Evolutionary conservation across 1,284 basidiomycete species (phyloP), one percentile per base, ranked within the genome.

Genomic region (Malassezia japonica): DNA sequence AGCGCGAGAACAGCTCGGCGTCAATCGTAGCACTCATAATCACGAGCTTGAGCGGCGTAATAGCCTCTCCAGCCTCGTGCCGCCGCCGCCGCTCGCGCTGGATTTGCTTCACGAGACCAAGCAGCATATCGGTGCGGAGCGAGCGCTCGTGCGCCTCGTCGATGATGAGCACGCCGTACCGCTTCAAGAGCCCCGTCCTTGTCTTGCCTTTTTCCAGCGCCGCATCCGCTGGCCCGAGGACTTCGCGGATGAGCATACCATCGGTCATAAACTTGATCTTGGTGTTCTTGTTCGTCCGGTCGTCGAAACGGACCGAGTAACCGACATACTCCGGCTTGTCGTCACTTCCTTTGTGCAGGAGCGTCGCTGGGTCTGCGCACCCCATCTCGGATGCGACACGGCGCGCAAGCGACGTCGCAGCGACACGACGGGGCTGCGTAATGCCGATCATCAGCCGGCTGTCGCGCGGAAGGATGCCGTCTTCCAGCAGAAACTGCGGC

Each of bases 91-190:
- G 60, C 45, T 67, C 56, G 6, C 54, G 52, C 57, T 76, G 75
- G 3, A 76, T 74, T 15, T 66, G 55, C 75, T 92, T 96, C 42
- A 95, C 78, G 51, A 85, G 85, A 1, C 91, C 85, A 38, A 98
- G 81, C n/a, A 96, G 78, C 52, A 98, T 79, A 75, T 99, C 92
- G 5, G 92, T 96, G 32, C 91, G 81, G 32, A 99, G 77, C 0
- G 90, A 94, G 38, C 92, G 81, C 70, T 99, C 92, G 76, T 99
- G 94, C 2, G 92, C 92, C 72, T 99, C 92, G 70, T 99, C 92
- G 45, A 99, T 83, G 56, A 98, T 81, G 50, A 99, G 79, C 13
- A 92, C 81, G 64, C 86, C 87, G 75, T 96, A 98, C 39, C 80
- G 81, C 47, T 81, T 81, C 41, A 96, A 77, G n/a, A 85, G 74